Conservation (phyloP, 2,329 filamentous ascomycete genomes). For the Hypoxylon sp. region DNA sequence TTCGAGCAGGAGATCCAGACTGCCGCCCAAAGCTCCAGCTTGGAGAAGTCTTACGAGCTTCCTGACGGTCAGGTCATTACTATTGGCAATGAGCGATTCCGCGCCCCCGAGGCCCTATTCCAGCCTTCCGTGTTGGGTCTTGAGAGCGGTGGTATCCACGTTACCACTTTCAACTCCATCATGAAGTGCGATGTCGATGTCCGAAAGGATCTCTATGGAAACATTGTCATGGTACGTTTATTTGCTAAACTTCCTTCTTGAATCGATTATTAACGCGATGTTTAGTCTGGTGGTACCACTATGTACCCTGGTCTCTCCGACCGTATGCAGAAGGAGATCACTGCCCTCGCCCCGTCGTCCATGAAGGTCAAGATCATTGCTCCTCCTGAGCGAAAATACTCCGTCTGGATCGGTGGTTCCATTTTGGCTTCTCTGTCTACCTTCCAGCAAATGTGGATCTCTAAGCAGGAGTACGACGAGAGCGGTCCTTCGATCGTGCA, state of each 20-base stretch:
- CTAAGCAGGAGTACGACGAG: slow-evolving; percentile 99
- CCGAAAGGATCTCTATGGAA: slow-evolving; percentile 99
- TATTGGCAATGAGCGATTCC: slow-evolving; percentile 99
- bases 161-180: slow-evolving; percentile 99
- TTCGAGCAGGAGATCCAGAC: slow-evolving; percentile 99
- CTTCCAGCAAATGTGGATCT: slow-evolving; percentile 99
- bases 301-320: slow-evolving; percentile 99
- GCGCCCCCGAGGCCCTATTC: slow-evolving; percentile 99
- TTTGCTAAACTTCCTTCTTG: slow-evolving; percentile 9
- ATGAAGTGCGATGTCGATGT: slow-evolving; percentile 99
- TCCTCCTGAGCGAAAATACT: slow-evolving; percentile 99
- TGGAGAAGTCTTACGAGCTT: slow-evolving; percentile 99
- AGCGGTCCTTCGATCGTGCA: slow-evolving; percentile 99
- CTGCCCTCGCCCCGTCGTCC: slow-evolving; percentile 96
- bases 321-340: slow-evolving; percentile 99
- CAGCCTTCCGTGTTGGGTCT: slow-evolving; percentile 98
- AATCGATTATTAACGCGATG: slow-evolving; percentile 52
- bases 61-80: slow-evolving; percentile 99
- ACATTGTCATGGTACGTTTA: slow-evolving; percentile 97
- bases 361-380: slow-evolving; percentile 99
- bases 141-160: slow-evolving; percentile 98
- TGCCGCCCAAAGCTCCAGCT: slow-evolving; percentile 95
- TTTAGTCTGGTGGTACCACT: slow-evolving; percentile 98
- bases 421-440: slow-evolving; percentile 99
- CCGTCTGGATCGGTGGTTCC: slow-evolving; percentile 99